Evolutionary conservation across 352 stramenopile genomes (phyloP), one percentile per base, ranked within the genome.

Genomic region (Phytophthora pinifolia): DNA sequence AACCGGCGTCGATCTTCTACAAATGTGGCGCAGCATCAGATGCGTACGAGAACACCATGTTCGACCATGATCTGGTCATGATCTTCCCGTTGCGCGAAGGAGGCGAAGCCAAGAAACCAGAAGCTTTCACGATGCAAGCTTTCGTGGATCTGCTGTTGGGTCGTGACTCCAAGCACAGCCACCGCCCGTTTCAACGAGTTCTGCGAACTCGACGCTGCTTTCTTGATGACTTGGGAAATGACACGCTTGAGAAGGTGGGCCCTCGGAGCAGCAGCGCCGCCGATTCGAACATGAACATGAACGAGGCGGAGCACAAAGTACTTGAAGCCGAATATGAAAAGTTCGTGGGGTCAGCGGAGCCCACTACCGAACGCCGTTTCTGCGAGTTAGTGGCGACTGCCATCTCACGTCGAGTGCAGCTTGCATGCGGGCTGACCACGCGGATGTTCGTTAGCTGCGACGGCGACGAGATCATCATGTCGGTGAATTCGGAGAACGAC

Each of bases 401-500:
- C 9, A 71, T 88, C 31, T 76, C 79, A 18, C 69, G 78, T 25
- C 74, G 79, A 17, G 54, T 89, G 7, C 76, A 88, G 46, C 55
- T 89, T 5, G 74, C 76, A 18, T 90, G 80, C 49, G 80, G 80
- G 3, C 74, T 90, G 25, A 88, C 77, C 7, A 84, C 79, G 31
- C 67, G 73, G 18, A 87, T 90, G 77, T 88, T 90, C 39, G 47
- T 72, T 8, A 88, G 74, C 42, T 75, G 66, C 29, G 76, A 85
- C 42, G 58, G 62, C 9, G 77, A 89, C 17, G 76, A 87, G 66
- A 90, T 90, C 31, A 78, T 90, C 31, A 84, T 90, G 76, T 79
- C 76, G 9, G 72, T 88, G 50, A 81, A 83, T 31, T 70, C 80
- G 6, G 80, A 90, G 35, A 82, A 90, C 55, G 72, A 80, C 17